Evolutionary conservation across 495 filamentous ascomycete genomes (phyloP).

Genomic region (Hypoxylon subgilvum): DNA sequence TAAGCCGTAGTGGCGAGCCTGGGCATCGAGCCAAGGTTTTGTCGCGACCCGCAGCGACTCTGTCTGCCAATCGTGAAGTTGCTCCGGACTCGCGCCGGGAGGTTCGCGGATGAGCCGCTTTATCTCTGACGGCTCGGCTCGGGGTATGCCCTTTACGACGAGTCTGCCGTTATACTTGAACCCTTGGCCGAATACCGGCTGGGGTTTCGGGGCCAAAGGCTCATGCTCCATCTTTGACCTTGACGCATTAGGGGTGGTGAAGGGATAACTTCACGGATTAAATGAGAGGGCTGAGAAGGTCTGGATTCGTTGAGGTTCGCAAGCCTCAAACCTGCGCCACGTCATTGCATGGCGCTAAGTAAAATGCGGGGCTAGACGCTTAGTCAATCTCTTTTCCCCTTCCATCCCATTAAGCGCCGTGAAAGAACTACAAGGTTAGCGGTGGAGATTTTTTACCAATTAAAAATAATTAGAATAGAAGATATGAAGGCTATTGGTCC

Average conservation of each 20-base stretch:
- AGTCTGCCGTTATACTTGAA: conserved; percentile 17
- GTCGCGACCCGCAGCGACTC: not conserved
- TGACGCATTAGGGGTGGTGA: not conserved
- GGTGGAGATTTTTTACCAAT: too few relatives aligned
- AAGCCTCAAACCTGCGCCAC: too few relatives aligned
- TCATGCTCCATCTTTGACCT: conserved; percentile 3
- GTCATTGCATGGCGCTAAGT: too few relatives aligned
- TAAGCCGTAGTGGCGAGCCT: conserved; percentile 11
- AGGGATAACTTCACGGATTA: not conserved
- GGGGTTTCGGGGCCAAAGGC: conserved; percentile 7
- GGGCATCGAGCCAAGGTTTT: conserved; percentile 13
- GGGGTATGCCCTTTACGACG: conserved; percentile 17
- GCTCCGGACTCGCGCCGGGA: not conserved
- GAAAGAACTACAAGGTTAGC: too few relatives aligned
- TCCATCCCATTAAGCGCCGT: too few relatives aligned
- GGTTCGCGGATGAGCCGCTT: conserved; percentile 13
- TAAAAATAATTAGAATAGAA: too few relatives aligned
- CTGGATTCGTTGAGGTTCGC: too few relatives aligned
- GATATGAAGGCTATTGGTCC: too few relatives aligned
- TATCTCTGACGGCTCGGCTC: conserved; percentile 2
- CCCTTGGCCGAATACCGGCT: conserved; percentile 11
- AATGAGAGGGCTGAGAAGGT: too few relatives aligned
- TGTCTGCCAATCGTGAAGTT: not conserved
- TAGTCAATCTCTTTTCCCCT: too few relatives aligned
- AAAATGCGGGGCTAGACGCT: too few relatives aligned